A percentile compares a stretch with the other conserved stretches of the same genome.
Evolutionary conservation across 371 early-diverging fungal genomes (phyloP).

Genomic region (Ordospora colligata): DNA sequence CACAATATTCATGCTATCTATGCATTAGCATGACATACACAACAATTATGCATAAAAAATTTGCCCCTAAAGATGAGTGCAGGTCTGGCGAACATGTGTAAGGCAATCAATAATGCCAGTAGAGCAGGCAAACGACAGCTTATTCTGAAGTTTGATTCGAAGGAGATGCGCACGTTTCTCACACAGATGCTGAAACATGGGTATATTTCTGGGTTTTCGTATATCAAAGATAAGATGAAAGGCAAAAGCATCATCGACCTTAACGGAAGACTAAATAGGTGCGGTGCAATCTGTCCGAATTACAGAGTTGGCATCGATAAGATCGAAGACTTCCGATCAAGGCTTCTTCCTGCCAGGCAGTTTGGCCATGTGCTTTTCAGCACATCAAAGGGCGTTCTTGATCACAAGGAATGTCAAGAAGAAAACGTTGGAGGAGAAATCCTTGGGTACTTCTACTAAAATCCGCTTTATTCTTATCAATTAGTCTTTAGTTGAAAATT

Average conservation of each 20-base stretch:
- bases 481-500: slow-evolving; percentile 43
- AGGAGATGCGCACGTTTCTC: slow-evolving; percentile 90
- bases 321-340: slow-evolving; percentile 88
- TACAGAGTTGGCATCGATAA: slow-evolving; percentile 86
- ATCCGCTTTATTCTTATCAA: neutral
- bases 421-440: slow-evolving; percentile 89
- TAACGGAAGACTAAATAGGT: slow-evolving; percentile 97
- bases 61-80: slow-evolving; percentile 11
- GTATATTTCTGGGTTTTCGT: slow-evolving; percentile 96
- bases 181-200: slow-evolving; percentile 95
- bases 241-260: slow-evolving; percentile 97
- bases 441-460: slow-evolving; percentile 78
- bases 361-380: slow-evolving; percentile 91
- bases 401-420: slow-evolving; percentile 94
- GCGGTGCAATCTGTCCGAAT: slow-evolving; percentile 97
- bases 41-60: slow-evolving; percentile 7
- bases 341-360: slow-evolving; percentile 96
- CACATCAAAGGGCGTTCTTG: slow-evolving; percentile 97
- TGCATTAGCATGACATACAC: neutral
- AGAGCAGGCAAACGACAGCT: slow-evolving; percentile 93
- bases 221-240: slow-evolving; percentile 91
- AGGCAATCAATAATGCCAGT: slow-evolving; percentile 96
- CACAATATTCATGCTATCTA: neutral
- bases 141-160: slow-evolving; percentile 81
- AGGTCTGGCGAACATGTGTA: slow-evolving; percentile 62